Percentiles rank a stretch among this genome's conserved stretches.
Conservation (phyloP, 192 early-diverging fungal genomes). For the Backusella luteola region DNA sequence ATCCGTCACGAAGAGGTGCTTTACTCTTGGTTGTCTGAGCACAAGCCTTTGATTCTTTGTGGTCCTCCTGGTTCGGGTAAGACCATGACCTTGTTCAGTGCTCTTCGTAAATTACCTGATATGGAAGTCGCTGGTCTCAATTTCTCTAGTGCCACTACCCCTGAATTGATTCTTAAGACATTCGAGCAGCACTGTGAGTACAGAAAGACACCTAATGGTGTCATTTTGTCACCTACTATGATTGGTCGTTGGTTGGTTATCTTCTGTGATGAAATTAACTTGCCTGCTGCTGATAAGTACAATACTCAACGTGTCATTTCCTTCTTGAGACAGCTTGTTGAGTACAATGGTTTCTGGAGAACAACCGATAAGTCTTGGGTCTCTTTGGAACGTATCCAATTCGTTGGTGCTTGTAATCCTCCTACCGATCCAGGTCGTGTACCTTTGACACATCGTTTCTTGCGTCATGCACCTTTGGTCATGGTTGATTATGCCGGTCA, state of each 20-base stretch:
- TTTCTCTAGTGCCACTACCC: slow-evolving; percentile 97
- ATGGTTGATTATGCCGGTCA: slow-evolving; percentile 99
- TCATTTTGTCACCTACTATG: slow-evolving; percentile 77
- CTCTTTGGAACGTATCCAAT: slow-evolving; percentile 94
- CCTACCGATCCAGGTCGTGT: slow-evolving; percentile 99
- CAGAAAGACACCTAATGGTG: slow-evolving; percentile 89
- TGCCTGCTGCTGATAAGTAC: slow-evolving; percentile 95
- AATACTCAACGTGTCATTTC: slow-evolving; percentile 98
- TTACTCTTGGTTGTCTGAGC: slow-evolving; percentile 94
- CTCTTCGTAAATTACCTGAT: slow-evolving; percentile 89
- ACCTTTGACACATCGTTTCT: slow-evolving; percentile 91
- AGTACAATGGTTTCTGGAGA: slow-evolving; percentile 97
- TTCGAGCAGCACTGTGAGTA: slow-evolving; percentile 99
- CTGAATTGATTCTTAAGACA: slow-evolving; percentile 91
- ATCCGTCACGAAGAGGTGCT: slow-evolving; percentile 96
- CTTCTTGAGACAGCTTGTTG: slow-evolving; percentile 92
- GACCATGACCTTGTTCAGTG: slow-evolving; percentile 98
- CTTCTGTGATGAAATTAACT: slow-evolving; percentile 99
- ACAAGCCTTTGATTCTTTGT: slow-evolving; percentile 92
- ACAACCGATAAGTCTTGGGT: slow-evolving; percentile 91
- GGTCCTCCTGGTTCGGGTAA: slow-evolving; percentile 99
- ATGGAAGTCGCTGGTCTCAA: slow-evolving; percentile 98
- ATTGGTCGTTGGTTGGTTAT: slow-evolving; percentile 95
- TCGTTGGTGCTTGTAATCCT: slow-evolving; percentile 99
- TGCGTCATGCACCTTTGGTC: slow-evolving; percentile 94